Percentiles rank a stretch among this genome's conserved stretches.
Conservation (phyloP, 2,329 filamentous ascomycete species). For the Aspergillus latus region DNA sequence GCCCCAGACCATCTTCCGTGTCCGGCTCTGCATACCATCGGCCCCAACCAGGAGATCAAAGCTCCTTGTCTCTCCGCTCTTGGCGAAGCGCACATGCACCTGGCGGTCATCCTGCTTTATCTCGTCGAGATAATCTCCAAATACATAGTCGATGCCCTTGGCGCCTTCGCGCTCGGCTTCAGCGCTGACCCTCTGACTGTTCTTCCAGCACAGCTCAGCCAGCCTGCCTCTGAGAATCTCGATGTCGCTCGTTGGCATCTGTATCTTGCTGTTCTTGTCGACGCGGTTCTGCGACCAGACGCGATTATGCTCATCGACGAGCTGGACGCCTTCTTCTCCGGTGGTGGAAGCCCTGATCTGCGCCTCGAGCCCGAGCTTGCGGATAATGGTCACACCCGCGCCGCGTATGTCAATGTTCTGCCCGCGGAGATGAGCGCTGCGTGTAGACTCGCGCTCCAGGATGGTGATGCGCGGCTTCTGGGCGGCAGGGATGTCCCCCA, state of each 20-base stretch:
- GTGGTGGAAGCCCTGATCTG: background rate
- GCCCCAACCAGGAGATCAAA: slow-evolving; percentile 58
- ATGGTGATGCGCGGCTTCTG: background rate
- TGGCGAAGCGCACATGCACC: background rate
- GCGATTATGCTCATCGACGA: background rate
- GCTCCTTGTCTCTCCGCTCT: background rate
- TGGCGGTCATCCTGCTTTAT: background rate
- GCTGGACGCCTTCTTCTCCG: background rate
- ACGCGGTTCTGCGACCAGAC: background rate
- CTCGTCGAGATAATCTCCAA: background rate
- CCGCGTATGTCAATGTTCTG: slow-evolving; percentile 1
- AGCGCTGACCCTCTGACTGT: background rate
- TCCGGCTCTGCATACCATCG: slow-evolving; percentile 55
- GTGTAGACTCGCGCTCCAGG: background rate
- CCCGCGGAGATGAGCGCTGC: background rate
- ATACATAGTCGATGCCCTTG: background rate
- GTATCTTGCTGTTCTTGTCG: background rate
- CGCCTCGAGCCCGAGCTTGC: background rate
- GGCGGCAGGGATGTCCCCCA: background rate
- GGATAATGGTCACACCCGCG: background rate
- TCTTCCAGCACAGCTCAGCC: background rate
- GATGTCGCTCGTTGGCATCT: slow-evolving; percentile 3
- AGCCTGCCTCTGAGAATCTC: slow-evolving; percentile 1
- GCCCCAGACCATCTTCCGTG: slow-evolving; percentile 45
- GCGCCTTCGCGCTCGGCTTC: background rate